These are phyloP conservation scores for Extremus antarcticus DNA, from an alignment of 495 filamentous ascomycete genomes.

Conservation along the genomic window DNA sequence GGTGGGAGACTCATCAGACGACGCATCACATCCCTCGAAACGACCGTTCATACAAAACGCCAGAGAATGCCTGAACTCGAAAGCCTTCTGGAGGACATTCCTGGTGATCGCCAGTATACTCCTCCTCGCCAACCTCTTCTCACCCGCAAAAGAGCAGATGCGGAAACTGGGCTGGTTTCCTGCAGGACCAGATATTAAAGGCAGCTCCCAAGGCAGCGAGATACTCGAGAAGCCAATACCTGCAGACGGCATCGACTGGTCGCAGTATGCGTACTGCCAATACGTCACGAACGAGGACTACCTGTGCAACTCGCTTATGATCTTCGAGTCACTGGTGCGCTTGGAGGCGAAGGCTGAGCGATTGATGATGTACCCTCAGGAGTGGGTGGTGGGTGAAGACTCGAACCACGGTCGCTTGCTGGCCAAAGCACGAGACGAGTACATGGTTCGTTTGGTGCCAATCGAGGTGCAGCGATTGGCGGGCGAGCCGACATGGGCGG, in stretches of 20 bases:
- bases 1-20: neutral
- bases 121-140: neutral
- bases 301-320: constrained; percentile 68
- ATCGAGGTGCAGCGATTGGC: constrained; percentile 40
- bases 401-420: neutral
- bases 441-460: constrained; percentile 27
- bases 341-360: constrained; percentile 53
- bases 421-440: neutral
- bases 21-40: neutral
- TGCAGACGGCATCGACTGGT: constrained; percentile 1
- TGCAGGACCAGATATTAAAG: neutral
- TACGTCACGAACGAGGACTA: constrained; percentile 60
- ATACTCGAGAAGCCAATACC: neutral
- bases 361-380: constrained; percentile 54
- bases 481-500: constrained; percentile 42
- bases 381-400: constrained; percentile 32
- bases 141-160: neutral
- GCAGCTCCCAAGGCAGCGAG: neutral
- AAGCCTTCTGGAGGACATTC: neutral
- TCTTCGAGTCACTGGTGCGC: constrained; percentile 53
- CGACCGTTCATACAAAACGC: neutral
- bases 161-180: neutral
- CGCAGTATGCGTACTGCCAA: constrained; percentile 12
- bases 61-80: neutral
- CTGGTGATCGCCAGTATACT: neutral